Conservation (phyloP, 1,139 yeast species). For the Geotrichum macrosporum region DNA sequence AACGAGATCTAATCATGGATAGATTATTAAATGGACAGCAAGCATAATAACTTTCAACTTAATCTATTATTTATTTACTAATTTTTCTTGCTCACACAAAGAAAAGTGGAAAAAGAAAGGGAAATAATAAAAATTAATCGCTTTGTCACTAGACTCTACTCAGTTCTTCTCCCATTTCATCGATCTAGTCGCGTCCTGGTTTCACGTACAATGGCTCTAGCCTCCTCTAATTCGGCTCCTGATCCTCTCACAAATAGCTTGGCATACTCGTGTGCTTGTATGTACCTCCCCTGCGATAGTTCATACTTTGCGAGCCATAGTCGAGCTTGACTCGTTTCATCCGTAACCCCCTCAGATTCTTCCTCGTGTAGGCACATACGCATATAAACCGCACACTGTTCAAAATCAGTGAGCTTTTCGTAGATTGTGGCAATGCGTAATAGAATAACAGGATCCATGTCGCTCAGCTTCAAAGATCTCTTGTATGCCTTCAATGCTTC, state of each 20-base stretch:
- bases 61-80: no score
- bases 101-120: no score
- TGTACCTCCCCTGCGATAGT: conserved; percentile 52
- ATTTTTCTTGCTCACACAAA: no score
- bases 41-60: no score
- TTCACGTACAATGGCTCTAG: conserved; percentile 75
- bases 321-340: conserved; percentile 76
- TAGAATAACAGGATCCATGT: conserved; percentile 51
- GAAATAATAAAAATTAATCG: no score
- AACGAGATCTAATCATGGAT: no score
- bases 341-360: conserved; percentile 56
- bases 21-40: no score
- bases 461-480: conserved; percentile 47
- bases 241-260: conserved; percentile 70
- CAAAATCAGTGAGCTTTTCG: conserved; percentile 51
- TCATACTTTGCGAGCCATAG: conserved; percentile 83
- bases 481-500: conserved; percentile 59
- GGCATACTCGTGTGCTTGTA: conserved; percentile 70
- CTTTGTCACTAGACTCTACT: no score
- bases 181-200: conserved; percentile 20
- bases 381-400: conserved; percentile 64
- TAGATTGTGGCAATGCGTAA: conserved; percentile 66
- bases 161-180: background rate
- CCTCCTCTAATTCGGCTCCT: conserved; percentile 85
- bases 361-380: conserved; percentile 62